A percentile compares a stretch with the other conserved stretches of the same genome.
phyloP scores from a whole-genome alignment of 306 rosid species.

The Styphnolobium japonicum region DNA sequence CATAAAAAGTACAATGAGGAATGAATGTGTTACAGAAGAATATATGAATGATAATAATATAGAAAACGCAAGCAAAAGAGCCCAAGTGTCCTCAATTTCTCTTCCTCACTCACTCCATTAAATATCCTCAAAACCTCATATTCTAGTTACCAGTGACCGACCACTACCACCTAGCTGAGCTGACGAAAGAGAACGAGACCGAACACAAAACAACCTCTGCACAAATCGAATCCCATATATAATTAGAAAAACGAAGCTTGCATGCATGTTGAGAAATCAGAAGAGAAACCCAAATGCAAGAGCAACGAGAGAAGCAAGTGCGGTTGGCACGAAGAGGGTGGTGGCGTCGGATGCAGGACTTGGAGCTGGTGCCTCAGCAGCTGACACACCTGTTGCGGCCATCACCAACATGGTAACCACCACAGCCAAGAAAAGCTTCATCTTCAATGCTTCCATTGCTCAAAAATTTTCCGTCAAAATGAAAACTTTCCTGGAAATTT shows the following conservation, averaged over 20 bases:
- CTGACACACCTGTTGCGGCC: constrained; percentile 35
- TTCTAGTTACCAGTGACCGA: background rate
- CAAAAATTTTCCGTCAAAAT: no score
- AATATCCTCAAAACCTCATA: background rate
- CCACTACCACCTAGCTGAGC: background rate
- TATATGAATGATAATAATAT: background rate
- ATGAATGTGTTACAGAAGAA: constrained; percentile 30
- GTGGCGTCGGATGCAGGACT: constrained; percentile 54
- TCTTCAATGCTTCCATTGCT: constrained; percentile 45
- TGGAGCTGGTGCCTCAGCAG: constrained; percentile 54
- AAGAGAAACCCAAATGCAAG: constrained; percentile 41
- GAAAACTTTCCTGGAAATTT: background rate
- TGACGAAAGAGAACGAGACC: background rate
- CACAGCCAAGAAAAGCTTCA: constrained; percentile 31
- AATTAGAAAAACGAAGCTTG: background rate
- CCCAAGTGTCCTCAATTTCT: background rate
- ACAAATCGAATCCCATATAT: constrained; percentile 21
- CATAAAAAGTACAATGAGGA: constrained; percentile 18
- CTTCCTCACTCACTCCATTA: background rate
- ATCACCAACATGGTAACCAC: constrained; percentile 31
- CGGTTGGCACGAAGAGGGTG: constrained; percentile 29
- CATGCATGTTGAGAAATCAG: constrained; percentile 1
- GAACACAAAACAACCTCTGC: constrained; percentile 18
- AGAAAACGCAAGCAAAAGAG: background rate
- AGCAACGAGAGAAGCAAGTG: constrained; percentile 41